Base-by-base conservation (phyloP, 179 eudicot species). In the Spinacia oleracea region DNA sequence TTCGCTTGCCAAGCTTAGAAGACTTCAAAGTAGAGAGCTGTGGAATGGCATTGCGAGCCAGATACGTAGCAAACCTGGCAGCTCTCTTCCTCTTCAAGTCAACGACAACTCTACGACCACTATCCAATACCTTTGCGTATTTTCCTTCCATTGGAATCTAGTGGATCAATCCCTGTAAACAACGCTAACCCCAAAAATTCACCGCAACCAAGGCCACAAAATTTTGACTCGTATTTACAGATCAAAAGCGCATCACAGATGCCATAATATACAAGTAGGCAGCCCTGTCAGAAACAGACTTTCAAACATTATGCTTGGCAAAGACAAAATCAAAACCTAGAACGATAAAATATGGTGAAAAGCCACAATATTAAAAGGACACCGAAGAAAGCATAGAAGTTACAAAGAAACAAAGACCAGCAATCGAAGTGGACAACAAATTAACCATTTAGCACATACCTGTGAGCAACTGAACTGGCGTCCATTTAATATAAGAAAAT, bases 111-210 rank as follows among this genome's bases (percentile, higher is more conserved):
- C 85, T 74, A 46, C 86, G 84, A 34, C 88, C 70, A 80, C 83
- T 89, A 90, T 80, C 97, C 96, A 86, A 93, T 76, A 80, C 94
- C 91, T 88, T 92, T 78, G 72, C 91, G 89, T 74, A 81, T 79
- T 85, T 83, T 42, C 88, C 77, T 80, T 90, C 93, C 99, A 96
- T 96, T 81, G 76, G 56, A 77, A 82, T 77, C 83, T 58, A 82
- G 81, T 70, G 73, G 86, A 87, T 83, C 89, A 83, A 89, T 83
- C 77, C 85, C 89, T 89, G 81, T 74, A 82, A 76, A 81, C 85
- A 72, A 79, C 86, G 82, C 78, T 45, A 89, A 79, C 80, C 75
- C 83, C 78, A 78, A 89, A 79, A 78, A 73, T 74, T 79, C 67
- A 67, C 77, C 79, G 67, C 75, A 23, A 73, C 46, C 70, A 66